Conservation (phyloP, 2,329 filamentous ascomycete genomes). For the Colletotrichum eleusines region DNA sequence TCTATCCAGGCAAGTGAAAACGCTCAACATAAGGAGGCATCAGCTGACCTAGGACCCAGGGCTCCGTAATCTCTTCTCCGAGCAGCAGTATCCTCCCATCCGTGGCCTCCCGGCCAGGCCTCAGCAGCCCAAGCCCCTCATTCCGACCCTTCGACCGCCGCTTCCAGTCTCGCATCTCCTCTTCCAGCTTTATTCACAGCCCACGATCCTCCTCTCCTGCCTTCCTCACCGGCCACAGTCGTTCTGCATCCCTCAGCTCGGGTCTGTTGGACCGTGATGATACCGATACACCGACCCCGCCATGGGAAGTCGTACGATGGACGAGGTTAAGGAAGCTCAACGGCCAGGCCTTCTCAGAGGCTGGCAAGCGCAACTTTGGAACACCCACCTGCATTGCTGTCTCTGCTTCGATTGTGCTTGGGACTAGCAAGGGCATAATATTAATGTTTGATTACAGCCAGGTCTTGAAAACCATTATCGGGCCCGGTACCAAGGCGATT, state of each 20-base stretch:
- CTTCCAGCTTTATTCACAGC: conserved; percentile 66
- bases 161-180: conserved; percentile 87
- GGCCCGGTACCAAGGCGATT: conserved; percentile 91
- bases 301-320: conserved; percentile 98
- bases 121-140: conserved; percentile 80
- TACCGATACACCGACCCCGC: conserved; percentile 78
- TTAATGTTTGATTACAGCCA: conserved; percentile 98
- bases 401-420: conserved; percentile 88
- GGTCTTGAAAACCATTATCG: conserved; percentile 92
- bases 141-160: conserved; percentile 94
- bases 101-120: conserved; percentile 73
- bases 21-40: conserved; percentile 8
- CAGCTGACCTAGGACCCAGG: conserved; percentile 51
- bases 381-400: conserved; percentile 90
- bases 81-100: conserved; percentile 80
- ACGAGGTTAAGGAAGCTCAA: conserved; percentile 92
- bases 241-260: conserved; percentile 83
- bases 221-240: conserved; percentile 81
- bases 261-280: conserved; percentile 74
- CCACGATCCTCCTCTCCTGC: conserved; percentile 82
- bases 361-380: conserved; percentile 92
- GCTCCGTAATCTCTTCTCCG: conserved; percentile 73
- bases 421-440: conserved; percentile 94
- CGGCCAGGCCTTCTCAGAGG: conserved; percentile 90
- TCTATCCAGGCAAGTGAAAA: conserved; percentile 77